These are phyloP conservation scores for Nicotiana obtusifolia DNA, from an alignment of 257 asterid genomes.

Conservation along the genomic window DNA sequence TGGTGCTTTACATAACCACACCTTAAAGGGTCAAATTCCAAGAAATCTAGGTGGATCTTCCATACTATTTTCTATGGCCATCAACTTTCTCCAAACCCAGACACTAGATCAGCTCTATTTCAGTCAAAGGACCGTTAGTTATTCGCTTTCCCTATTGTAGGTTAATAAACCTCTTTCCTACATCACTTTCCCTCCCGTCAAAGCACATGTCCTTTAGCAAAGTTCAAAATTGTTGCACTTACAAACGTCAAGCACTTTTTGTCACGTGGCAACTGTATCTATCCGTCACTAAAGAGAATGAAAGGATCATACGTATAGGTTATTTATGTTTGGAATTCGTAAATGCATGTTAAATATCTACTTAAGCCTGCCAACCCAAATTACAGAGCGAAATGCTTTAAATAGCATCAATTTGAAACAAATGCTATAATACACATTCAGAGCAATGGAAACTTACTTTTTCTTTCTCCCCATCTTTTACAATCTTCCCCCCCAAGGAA, in stretches of 20 bases:
- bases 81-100: not conserved
- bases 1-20: not conserved
- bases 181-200: not conserved
- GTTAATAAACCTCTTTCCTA: not conserved
- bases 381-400: not conserved
- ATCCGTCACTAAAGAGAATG: not conserved
- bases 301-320: not conserved
- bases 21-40: not conserved
- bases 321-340: not conserved
- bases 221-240: not conserved
- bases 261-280: not conserved
- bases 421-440: not conserved
- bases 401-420: not conserved
- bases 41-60: not conserved
- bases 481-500: not conserved
- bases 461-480: slow-evolving; percentile 20
- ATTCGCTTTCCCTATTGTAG: not conserved
- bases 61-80: not conserved
- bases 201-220: not conserved
- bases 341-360: not conserved
- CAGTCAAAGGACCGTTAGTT: not conserved
- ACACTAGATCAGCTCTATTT: not conserved
- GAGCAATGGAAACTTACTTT: slow-evolving; percentile 33
- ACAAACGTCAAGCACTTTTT: not conserved
- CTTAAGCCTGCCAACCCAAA: not conserved